These are phyloP conservation scores for Acer negundo DNA, from an alignment of 345 rosid genomes.

Conservation along the genomic window DNA sequence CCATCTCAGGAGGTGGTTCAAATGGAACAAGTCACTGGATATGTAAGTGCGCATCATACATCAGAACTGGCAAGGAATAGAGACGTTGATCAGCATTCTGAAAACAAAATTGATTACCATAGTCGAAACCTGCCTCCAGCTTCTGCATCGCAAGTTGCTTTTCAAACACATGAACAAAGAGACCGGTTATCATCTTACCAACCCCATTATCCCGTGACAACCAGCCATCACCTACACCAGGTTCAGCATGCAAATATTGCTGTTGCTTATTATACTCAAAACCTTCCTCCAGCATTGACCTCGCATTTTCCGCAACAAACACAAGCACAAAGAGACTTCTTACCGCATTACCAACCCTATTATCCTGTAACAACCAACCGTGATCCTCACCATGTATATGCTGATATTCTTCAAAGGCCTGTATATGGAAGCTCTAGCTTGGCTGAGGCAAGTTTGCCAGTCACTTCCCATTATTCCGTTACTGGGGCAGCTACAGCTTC, in stretches of 20 bases:
- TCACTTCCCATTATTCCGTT: constrained; percentile 11
- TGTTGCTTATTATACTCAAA: no score
- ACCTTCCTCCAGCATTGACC: no score
- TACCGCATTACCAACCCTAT: no score
- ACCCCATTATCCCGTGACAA: background rate
- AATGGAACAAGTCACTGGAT: background rate
- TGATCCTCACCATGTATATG: constrained; percentile 7
- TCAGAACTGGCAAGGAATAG: background rate
- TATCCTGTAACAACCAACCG: background rate
- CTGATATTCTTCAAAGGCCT: constrained; percentile 13
- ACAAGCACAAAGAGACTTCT: no score
- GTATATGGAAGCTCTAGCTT: background rate
- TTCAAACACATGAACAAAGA: background rate
- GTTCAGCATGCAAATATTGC: no score
- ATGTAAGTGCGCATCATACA: background rate
- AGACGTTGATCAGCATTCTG: constrained; percentile 9
- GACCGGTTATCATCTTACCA: background rate
- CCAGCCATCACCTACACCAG: no score
- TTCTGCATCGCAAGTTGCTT: background rate
- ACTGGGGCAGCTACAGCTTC: background rate
- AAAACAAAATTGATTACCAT: background rate
- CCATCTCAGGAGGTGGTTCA: background rate
- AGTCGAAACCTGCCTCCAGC: background rate
- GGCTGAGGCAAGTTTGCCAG: constrained; percentile 5
- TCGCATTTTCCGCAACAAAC: no score